These are phyloP conservation scores for Fusarium sp. DNA, from an alignment of 2,329 filamentous ascomycete species.

Conservation along the genomic window DNA sequence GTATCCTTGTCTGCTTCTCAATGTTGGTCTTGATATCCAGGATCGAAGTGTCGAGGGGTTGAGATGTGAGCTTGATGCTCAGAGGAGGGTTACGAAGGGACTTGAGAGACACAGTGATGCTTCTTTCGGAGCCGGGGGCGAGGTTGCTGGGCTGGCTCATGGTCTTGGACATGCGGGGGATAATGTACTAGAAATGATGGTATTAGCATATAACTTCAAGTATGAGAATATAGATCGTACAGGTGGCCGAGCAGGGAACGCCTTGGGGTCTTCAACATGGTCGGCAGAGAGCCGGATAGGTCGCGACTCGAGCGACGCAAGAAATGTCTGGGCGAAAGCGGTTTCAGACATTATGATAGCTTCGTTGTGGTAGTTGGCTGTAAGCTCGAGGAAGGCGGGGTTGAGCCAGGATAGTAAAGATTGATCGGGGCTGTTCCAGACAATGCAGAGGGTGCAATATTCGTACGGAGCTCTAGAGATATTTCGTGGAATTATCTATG, in stretches of 20 bases:
- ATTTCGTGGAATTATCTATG: background rate
- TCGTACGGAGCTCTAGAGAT: background rate
- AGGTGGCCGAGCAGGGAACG: constrained; percentile 79
- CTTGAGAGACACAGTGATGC: constrained; percentile 72
- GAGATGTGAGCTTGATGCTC: constrained; percentile 72
- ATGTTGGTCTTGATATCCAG: constrained; percentile 82
- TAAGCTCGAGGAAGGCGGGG: constrained; percentile 38
- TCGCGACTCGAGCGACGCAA: constrained; percentile 80
- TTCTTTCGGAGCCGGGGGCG: constrained; percentile 64
- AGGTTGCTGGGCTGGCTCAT: constrained; percentile 62
- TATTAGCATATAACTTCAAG: constrained; percentile 7
- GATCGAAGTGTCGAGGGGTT: constrained; percentile 76
- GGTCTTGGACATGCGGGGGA: constrained; percentile 72
- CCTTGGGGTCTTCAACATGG: constrained; percentile 87
- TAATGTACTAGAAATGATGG: constrained; percentile 67
- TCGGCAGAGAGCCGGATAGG: constrained; percentile 87
- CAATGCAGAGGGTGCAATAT: background rate
- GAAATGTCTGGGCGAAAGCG: constrained; percentile 84
- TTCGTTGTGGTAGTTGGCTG: constrained; percentile 7
- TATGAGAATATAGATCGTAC: constrained; percentile 59
- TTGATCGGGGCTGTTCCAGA: background rate
- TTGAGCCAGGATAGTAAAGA: constrained; percentile 11
- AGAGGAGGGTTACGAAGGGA: constrained; percentile 81
- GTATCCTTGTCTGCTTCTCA: constrained; percentile 69
- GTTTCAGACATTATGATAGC: constrained; percentile 77